phyloP scores from a whole-genome alignment of 768 basidiomycete species.

The Boletus bicolor region DNA sequence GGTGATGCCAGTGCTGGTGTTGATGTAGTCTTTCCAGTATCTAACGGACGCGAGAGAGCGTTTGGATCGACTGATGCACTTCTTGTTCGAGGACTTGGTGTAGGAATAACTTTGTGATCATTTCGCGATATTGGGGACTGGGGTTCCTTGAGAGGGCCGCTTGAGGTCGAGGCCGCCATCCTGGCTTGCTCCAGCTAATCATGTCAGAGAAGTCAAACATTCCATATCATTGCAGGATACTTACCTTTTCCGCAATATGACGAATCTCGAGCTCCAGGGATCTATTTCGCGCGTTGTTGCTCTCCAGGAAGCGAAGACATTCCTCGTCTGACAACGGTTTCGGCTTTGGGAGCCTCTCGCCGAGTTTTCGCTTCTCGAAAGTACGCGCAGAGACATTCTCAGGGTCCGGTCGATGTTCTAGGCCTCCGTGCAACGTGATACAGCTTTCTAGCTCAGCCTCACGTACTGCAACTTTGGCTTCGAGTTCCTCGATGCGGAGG shows the following conservation, averaged over 20 bases:
- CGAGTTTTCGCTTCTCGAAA: neutral
- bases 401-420: neutral
- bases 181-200: constrained; percentile 25
- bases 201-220: neutral
- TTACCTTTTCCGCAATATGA: constrained; percentile 35
- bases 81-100: constrained; percentile 14
- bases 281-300: constrained; percentile 39
- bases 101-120: neutral
- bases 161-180: constrained; percentile 1
- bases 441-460: constrained; percentile 51
- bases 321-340: constrained; percentile 35
- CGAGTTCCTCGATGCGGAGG: constrained; percentile 41
- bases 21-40: neutral
- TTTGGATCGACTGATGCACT: constrained; percentile 24
- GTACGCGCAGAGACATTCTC: neutral
- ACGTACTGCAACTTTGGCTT: constrained; percentile 54
- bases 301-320: constrained; percentile 39
- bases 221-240: constrained; percentile 1
- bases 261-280: constrained; percentile 45
- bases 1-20: constrained; percentile 1
- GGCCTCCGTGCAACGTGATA: constrained; percentile 14
- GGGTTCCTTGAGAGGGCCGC: neutral
- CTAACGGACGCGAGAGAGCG: constrained; percentile 5
- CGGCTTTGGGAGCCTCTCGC: constrained; percentile 11
- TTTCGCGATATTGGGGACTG: neutral